phyloP scores from a whole-genome alignment of 768 basidiomycete genomes.

The Pulveroboletus sp. region DNA sequence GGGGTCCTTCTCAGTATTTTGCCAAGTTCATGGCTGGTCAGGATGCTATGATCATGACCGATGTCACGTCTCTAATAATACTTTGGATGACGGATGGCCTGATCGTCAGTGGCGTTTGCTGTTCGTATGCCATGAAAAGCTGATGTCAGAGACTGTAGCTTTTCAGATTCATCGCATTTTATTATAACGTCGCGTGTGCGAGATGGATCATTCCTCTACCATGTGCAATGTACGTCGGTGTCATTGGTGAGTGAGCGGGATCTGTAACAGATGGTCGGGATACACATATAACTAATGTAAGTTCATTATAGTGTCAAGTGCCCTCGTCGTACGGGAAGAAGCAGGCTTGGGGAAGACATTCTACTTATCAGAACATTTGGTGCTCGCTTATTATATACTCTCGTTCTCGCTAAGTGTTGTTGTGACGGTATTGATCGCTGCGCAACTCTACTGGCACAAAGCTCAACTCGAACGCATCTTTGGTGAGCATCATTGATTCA shows the following conservation, averaged over 20 bases:
- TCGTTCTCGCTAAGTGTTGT: slow-evolving; percentile 25
- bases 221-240: slow-evolving; percentile 22
- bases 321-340: slow-evolving; percentile 17
- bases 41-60: slow-evolving; percentile 21
- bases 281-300: not conserved
- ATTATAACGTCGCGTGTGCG: slow-evolving; percentile 15
- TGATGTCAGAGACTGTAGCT: slow-evolving; percentile 11
- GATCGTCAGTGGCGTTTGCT: slow-evolving; percentile 18
- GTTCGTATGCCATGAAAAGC: not conserved
- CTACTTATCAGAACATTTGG: slow-evolving; percentile 18
- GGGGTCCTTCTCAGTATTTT: slow-evolving; percentile 24
- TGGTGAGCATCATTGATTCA: slow-evolving; percentile 14
- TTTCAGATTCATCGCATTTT: slow-evolving; percentile 24
- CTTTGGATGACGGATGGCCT: slow-evolving; percentile 29
- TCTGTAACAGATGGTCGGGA: not conserved
- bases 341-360: slow-evolving; percentile 15
- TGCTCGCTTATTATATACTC: slow-evolving; percentile 21
- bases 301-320: slow-evolving; percentile 15
- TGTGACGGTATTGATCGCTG: slow-evolving; percentile 18
- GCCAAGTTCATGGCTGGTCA: slow-evolving; percentile 23
- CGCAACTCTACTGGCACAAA: slow-evolving; percentile 24
- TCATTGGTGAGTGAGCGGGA: slow-evolving; percentile 16
- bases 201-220: slow-evolving; percentile 24
- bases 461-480: slow-evolving; percentile 20
- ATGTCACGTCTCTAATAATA: slow-evolving; percentile 20